Conservation (phyloP, 2,329 filamentous ascomycete genomes). For the Penicillium sp. region DNA sequence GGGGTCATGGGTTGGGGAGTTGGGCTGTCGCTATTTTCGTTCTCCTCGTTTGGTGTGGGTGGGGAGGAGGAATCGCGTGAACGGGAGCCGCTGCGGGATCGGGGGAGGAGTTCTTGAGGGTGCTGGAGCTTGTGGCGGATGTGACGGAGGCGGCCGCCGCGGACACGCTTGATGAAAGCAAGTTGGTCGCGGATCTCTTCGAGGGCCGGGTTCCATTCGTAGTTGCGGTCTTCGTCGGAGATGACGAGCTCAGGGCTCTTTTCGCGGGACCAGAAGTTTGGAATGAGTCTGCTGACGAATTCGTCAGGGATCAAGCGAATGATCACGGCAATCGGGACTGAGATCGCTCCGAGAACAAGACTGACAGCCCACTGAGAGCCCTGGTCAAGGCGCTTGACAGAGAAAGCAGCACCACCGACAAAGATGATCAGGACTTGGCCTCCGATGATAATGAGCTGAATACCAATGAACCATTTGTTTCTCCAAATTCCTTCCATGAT, state of each 20-base stretch:
- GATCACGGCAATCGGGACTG: slow-evolving; percentile 65
- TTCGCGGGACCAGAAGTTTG: slow-evolving; percentile 39
- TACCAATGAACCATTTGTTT: slow-evolving; percentile 57
- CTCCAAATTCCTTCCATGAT: slow-evolving; percentile 46
- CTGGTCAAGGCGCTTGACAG: slow-evolving; percentile 59
- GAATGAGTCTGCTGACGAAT: slow-evolving; percentile 49
- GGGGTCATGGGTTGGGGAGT: slow-evolving; percentile 54
- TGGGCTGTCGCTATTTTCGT: slow-evolving; percentile 42
- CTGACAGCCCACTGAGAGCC: slow-evolving; percentile 70
- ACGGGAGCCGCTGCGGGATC: slow-evolving; percentile 46
- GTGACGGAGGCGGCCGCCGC: slow-evolving; percentile 62
- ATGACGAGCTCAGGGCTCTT: slow-evolving; percentile 45
- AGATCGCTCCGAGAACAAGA: slow-evolving; percentile 66
- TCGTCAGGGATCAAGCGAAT: slow-evolving; percentile 63
- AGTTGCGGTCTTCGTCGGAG: slow-evolving; percentile 49
- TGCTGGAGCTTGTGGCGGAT: slow-evolving; percentile 64
- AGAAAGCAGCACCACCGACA: slow-evolving; percentile 68
- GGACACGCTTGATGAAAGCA: slow-evolving; percentile 63
- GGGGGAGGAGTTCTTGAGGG: slow-evolving; percentile 49
- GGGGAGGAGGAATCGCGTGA: slow-evolving; percentile 51
- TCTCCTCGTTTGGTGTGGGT: slow-evolving; percentile 57
- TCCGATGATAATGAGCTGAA: slow-evolving; percentile 66
- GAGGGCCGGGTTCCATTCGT: slow-evolving; percentile 61
- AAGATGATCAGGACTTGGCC: slow-evolving; percentile 74
- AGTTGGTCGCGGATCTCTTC: slow-evolving; percentile 66